A percentile compares a stretch with the other conserved stretches of the same genome.
Evolutionary conservation across 2,329 filamentous ascomycete genomes (phyloP).

Genomic region (Monosporascus sp.): DNA sequence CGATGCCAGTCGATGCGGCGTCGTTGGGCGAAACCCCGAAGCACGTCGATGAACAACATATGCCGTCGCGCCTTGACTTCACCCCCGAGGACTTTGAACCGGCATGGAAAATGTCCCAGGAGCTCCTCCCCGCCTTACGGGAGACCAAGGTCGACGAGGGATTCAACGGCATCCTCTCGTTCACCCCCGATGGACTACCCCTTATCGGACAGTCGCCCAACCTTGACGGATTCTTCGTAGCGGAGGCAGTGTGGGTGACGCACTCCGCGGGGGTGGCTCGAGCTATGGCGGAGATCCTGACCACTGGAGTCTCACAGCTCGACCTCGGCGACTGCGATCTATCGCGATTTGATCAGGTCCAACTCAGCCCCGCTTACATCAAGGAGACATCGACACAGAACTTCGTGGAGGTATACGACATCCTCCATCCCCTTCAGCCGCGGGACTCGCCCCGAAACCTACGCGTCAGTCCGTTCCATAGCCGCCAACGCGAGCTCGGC

Average conservation of each 20-base stretch:
- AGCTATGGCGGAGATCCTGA: conserved; percentile 54
- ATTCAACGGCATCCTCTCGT: conserved; percentile 63
- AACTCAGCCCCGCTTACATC: conserved; percentile 51
- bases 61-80: conserved; percentile 59
- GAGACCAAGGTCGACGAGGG: conserved; percentile 50
- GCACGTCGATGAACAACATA: conserved; percentile 52
- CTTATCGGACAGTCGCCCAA: conserved; percentile 53
- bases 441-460: conserved; percentile 53
- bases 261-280: conserved; percentile 60
- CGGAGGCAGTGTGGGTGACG: conserved; percentile 63
- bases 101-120: conserved; percentile 52
- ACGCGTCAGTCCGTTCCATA: conserved; percentile 53
- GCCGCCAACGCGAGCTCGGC: conserved; percentile 48
- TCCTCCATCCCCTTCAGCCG: conserved; percentile 56
- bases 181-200: conserved; percentile 59
- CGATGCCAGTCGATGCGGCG: conserved; percentile 54
- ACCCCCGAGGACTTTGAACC: conserved; percentile 55
- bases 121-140: conserved; percentile 47
- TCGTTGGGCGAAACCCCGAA: conserved; percentile 47
- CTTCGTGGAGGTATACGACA: conserved; percentile 61
- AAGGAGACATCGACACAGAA: conserved; percentile 55
- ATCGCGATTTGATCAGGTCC: conserved; percentile 56
- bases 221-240: conserved; percentile 58
- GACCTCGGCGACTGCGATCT: conserved; percentile 57
- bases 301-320: conserved; percentile 47